Evolutionary conservation across 306 rosid genomes (phyloP).

Genomic region (Dryas drummondii): DNA sequence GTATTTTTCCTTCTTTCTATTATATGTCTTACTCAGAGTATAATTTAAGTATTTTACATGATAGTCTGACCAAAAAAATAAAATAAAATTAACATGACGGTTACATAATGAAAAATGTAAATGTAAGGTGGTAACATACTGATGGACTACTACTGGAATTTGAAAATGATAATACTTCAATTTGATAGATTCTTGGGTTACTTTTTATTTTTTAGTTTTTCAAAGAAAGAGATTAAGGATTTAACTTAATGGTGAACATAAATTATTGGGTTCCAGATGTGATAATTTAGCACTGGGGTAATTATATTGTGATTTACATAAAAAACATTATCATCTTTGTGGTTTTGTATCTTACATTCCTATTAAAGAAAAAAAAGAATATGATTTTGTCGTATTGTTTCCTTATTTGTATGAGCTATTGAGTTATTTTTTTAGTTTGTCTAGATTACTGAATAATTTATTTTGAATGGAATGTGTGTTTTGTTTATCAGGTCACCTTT

Average conservation of each 20-base stretch:
- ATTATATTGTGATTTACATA: background rate
- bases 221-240: background rate
- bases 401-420: background rate
- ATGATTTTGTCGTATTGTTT: background rate
- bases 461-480: slow-evolving; percentile 17
- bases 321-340: background rate
- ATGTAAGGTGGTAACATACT: background rate
- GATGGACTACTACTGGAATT: background rate
- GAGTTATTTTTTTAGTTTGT: background rate
- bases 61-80: too few species aligned
- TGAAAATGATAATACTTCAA: background rate
- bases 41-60: background rate
- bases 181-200: background rate
- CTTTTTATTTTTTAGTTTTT: background rate
- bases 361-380: background rate
- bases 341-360: background rate
- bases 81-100: background rate
- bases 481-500: slow-evolving; percentile 75
- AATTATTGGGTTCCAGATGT: background rate
- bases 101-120: background rate
- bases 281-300: background rate
- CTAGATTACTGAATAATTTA: slow-evolving; percentile 2
- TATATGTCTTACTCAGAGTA: slow-evolving; percentile 2
- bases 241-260: background rate
- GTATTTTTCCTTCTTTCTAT: slow-evolving; percentile 12